phyloP scores from a whole-genome alignment of 1,284 basidiomycete species.

The Erythrobasidium hasegawianum region DNA sequence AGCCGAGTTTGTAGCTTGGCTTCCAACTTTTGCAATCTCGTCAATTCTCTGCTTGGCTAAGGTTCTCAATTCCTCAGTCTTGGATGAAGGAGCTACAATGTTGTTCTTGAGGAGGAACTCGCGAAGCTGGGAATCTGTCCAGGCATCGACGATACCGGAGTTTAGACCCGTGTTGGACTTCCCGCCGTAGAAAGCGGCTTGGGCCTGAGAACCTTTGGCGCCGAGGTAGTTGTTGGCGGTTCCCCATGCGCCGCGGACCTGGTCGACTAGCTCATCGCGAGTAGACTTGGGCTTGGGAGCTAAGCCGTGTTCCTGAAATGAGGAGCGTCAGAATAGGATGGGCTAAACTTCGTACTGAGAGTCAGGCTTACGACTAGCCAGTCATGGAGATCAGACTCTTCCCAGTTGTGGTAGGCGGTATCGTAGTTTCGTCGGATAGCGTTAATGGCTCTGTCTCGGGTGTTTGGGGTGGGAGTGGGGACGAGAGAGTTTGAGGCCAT shows the following conservation, averaged over 20 bases:
- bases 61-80: slow-evolving; percentile 70
- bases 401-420: slow-evolving; percentile 37
- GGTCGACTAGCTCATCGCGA: slow-evolving; percentile 45
- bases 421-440: slow-evolving; percentile 41
- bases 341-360: no score
- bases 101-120: slow-evolving; percentile 82
- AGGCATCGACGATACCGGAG: slow-evolving; percentile 53
- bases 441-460: slow-evolving; percentile 35
- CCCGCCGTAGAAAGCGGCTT: slow-evolving; percentile 57
- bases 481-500: slow-evolving; percentile 33
- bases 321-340: no score
- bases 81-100: slow-evolving; percentile 71
- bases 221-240: slow-evolving; percentile 50
- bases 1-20: slow-evolving; percentile 3
- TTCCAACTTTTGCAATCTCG: slow-evolving; percentile 20
- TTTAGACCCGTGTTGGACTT: slow-evolving; percentile 7
- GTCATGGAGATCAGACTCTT: slow-evolving; percentile 37
- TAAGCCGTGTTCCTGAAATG: slow-evolving; percentile 36
- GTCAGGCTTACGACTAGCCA: slow-evolving; percentile 23
- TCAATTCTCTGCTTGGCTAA: slow-evolving; percentile 65
- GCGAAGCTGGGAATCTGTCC: slow-evolving; percentile 76
- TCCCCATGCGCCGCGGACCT: slow-evolving; percentile 65
- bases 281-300: slow-evolving; percentile 36
- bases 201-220: slow-evolving; percentile 61
- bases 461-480: slow-evolving; percentile 36